These are phyloP conservation scores for Emergomyces orientalis DNA, from an alignment of 2,329 filamentous ascomycete species.

Conservation along the genomic window DNA sequence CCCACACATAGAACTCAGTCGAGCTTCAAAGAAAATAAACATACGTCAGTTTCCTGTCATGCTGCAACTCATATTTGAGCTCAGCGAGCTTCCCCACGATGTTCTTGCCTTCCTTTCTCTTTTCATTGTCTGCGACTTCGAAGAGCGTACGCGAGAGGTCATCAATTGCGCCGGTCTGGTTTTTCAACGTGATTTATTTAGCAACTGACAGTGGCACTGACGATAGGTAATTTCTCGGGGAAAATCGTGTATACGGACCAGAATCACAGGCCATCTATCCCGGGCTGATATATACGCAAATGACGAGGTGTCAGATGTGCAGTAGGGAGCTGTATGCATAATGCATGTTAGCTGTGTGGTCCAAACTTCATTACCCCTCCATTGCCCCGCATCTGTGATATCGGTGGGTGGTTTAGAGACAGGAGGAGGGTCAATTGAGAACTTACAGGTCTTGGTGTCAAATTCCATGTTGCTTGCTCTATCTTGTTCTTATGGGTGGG, in stretches of 20 bases:
- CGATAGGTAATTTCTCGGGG: background rate
- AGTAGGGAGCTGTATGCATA: constrained; percentile 54
- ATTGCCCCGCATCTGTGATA: background rate
- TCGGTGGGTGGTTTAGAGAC: background rate
- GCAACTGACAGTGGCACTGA: constrained; percentile 16
- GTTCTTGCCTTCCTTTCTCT: constrained; percentile 69
- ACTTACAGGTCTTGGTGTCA: constrained; percentile 64
- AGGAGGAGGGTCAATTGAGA: background rate
- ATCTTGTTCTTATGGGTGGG: background rate
- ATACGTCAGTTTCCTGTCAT: constrained; percentile 70
- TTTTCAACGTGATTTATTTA: background rate
- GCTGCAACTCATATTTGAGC: constrained; percentile 92
- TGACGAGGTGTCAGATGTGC: constrained; percentile 71
- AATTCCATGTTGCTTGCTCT: constrained; percentile 52
- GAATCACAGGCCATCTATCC: constrained; percentile 86
- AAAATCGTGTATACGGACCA: constrained; percentile 48
- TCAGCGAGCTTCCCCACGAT: constrained; percentile 70
- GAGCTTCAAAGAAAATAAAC: constrained; percentile 19
- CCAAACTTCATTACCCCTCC: constrained; percentile 1
- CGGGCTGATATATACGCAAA: constrained; percentile 80
- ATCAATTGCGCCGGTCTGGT: constrained; percentile 80
- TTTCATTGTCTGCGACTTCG: constrained; percentile 47
- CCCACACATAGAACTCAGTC: background rate
- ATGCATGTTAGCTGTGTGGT: constrained; percentile 16
- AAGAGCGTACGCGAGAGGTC: constrained; percentile 64